Evolutionary conservation across 805 yeast genomes (phyloP), one percentile per base, ranked within the genome.

Genomic region (Jamesozyma rosinii): DNA sequence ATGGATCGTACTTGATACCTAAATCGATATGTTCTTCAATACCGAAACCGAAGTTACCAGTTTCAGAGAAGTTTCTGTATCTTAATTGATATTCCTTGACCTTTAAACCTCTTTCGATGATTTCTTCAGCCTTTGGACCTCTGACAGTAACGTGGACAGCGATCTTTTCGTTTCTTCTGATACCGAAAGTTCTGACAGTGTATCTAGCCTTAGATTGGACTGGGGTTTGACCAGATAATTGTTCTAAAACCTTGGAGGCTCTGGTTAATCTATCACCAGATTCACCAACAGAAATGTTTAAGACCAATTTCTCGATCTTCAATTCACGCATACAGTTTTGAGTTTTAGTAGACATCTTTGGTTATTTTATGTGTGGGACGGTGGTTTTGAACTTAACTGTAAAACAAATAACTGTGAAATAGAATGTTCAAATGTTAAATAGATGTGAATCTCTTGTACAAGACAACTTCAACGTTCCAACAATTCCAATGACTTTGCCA

Each of bases 11-110:
- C 81, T 92, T 92, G 83, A 92, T 92, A 81, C 98, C 98, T 73
- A 92, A 83, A 75, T 92, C 98, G 67, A 92, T 92, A 82, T 92
- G 98, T 81, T 92, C 98, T 64, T 85, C 83, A 71, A 92, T 82
- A 83, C 98, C 98, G 83, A 92, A 92, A 80, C 98, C 98, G 68
- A 92, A 92, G 96, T 92, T 92, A 78, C 98, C 98, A 68, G 97
- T 90, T 65, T 79, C 87, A 66, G 96, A 86, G 81, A 92, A 92
- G 94, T 92, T 92, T 74, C 75, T 86, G 69, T 74, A 75, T 70
- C 76, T 80, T 71, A 92, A 84, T 79, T 92, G 97, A 79, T 88
- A 92, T 80, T 92, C 98, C 81, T 90, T 92, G 72, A 92, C 98
- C 81, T 92, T 92, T 68, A 92, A 81, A 72, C 98, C 98, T 77